phyloP scores from a whole-genome alignment of 805 yeast genomes.

The Metschnikowia anglica region DNA sequence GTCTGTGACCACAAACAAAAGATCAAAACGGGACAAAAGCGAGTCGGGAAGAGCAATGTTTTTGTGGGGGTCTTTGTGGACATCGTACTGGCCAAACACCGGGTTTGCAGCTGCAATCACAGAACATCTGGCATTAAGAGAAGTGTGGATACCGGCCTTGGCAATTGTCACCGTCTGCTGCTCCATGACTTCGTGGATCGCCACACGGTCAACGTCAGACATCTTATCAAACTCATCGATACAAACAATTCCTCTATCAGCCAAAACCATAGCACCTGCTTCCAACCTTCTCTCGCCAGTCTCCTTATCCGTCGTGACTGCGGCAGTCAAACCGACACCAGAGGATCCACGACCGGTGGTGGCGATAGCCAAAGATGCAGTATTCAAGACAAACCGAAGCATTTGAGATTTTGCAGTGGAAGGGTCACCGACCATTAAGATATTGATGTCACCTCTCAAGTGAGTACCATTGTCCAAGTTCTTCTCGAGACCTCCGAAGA shows the following conservation, averaged over 20 bases:
- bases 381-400: conserved; percentile 88
- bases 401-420: conserved; percentile 97
- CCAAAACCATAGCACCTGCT: conserved; percentile 99
- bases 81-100: conserved; percentile 93
- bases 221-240: conserved; percentile 98
- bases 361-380: conserved; percentile 94
- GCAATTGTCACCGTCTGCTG: conserved; percentile 98
- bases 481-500: conserved; percentile 92
- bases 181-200: conserved; percentile 99
- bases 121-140: conserved; percentile 93
- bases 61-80: conserved; percentile 92
- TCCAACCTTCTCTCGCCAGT: conserved; percentile 95
- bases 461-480: conserved; percentile 94
- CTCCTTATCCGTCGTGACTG: conserved; percentile 93
- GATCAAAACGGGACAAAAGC: conserved; percentile 91
- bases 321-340: conserved; percentile 99
- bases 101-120: conserved; percentile 99
- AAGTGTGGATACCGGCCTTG: conserved; percentile 96
- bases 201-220: conserved; percentile 95
- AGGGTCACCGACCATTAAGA: conserved; percentile 97
- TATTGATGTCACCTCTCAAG: conserved; percentile 95
- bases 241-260: conserved; percentile 96
- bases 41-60: conserved; percentile 98
- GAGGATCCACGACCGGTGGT: conserved; percentile 99
- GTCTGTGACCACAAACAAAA: conserved; percentile 92